Conservation (phyloP, 495 filamentous ascomycete genomes). For the Staphylotrichum tortipilum region DNA sequence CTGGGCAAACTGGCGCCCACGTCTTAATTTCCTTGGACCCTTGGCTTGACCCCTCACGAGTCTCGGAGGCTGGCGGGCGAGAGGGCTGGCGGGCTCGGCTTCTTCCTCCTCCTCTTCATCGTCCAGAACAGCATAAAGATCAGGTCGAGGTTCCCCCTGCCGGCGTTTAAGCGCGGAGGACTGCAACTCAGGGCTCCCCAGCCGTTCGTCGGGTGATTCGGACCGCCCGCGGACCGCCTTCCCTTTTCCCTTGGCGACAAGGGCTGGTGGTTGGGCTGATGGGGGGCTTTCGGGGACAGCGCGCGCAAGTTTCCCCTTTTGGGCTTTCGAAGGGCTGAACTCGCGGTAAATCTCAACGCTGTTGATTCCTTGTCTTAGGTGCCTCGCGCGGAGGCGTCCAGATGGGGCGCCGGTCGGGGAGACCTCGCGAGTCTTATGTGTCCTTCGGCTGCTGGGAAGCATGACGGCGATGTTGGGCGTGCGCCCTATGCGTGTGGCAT, state of each 20-base stretch:
- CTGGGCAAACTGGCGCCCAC: no score
- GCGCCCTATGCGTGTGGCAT: neutral
- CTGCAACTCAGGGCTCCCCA: slow-evolving; percentile 5
- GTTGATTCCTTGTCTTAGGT: no score
- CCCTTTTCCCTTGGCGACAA: neutral
- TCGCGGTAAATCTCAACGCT: neutral
- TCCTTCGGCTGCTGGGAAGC: neutral
- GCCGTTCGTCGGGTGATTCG: neutral
- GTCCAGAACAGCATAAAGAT: neutral
- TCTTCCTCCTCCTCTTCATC: neutral
- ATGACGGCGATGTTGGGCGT: neutral
- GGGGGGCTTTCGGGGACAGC: neutral
- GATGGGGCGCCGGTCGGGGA: neutral
- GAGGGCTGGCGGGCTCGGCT: neutral
- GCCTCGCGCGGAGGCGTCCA: neutral
- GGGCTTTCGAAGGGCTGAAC: neutral
- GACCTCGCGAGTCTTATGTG: no score
- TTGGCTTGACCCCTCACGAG: no score
- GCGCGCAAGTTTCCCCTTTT: neutral
- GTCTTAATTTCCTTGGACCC: neutral
- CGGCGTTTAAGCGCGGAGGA: slow-evolving; percentile 1
- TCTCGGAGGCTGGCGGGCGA: no score
- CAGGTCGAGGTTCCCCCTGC: neutral
- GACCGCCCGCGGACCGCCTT: neutral
- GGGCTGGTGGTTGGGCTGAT: neutral